Evolutionary conservation across 192 early-diverging fungal species (phyloP).

Genomic region (Coemansia sp.): DNA sequence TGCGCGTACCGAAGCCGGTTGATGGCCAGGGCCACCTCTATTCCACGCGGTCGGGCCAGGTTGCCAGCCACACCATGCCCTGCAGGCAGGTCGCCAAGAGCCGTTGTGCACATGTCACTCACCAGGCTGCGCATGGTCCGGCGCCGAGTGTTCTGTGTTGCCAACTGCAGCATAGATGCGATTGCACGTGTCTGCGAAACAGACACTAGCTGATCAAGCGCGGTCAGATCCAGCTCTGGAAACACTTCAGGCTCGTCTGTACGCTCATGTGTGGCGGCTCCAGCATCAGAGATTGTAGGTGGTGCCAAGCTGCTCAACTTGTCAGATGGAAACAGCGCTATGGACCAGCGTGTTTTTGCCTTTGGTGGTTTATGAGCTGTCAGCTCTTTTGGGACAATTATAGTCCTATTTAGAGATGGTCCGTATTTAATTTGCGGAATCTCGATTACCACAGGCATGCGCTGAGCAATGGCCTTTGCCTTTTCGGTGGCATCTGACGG

Average conservation of each 20-base stretch:
- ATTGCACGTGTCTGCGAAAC: constrained; percentile 56
- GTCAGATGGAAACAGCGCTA: constrained; percentile 29
- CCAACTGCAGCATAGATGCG: constrained; percentile 29
- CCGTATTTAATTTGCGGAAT: constrained; percentile 19
- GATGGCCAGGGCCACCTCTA: constrained; percentile 57
- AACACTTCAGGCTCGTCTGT: background rate
- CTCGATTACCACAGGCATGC: constrained; percentile 30
- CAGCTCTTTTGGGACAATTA: constrained; percentile 19
- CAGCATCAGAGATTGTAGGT: background rate
- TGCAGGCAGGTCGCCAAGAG: constrained; percentile 31
- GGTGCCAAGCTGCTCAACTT: background rate
- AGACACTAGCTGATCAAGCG: constrained; percentile 57
- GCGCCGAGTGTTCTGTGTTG: constrained; percentile 4
- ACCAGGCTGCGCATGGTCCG: constrained; percentile 42
- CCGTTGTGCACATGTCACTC: constrained; percentile 14
- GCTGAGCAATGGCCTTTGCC: constrained; percentile 36
- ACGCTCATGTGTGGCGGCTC: background rate
- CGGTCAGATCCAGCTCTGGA: constrained; percentile 50
- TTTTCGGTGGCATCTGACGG: constrained; percentile 40
- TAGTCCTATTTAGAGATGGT: constrained; percentile 7
- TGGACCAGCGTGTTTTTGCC: constrained; percentile 21
- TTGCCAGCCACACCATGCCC: constrained; percentile 30
- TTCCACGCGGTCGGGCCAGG: constrained; percentile 48
- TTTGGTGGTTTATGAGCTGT: constrained; percentile 32
- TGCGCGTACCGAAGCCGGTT: constrained; percentile 42